phyloP scores from a whole-genome alignment of 75 land plant genomes.

The Pinus albicaulis region DNA sequence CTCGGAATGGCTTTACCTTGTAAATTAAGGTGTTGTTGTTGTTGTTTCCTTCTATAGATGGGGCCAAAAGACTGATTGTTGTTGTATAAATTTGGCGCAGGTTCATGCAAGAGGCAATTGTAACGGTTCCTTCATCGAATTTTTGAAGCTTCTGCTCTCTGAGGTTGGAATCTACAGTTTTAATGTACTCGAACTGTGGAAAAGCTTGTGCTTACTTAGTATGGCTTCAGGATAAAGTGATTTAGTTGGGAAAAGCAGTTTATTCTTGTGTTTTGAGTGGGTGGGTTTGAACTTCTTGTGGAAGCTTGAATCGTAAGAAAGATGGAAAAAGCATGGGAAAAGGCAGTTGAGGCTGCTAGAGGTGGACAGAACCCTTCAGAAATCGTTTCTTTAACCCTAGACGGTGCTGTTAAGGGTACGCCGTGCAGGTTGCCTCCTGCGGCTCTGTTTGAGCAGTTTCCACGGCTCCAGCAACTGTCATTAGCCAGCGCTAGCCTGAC shows the following conservation, averaged over 20 bases:
- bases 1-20: not conserved
- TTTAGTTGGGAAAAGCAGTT: not conserved
- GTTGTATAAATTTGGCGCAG: not conserved
- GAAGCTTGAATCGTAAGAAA: conserved; percentile 1
- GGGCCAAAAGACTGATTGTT: too few species aligned
- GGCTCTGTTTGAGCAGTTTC: conserved; percentile 24
- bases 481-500: conserved; percentile 35
- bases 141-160: not conserved
- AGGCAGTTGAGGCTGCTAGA: conserved; percentile 37
- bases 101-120: not conserved
- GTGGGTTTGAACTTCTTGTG: not conserved
- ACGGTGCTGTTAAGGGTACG: conserved; percentile 39
- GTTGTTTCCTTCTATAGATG: too few species aligned
- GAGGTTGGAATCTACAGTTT: not conserved
- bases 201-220: not conserved
- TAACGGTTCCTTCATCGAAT: not conserved
- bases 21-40: not conserved
- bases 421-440: conserved; percentile 33
- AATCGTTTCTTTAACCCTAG: conserved; percentile 24
- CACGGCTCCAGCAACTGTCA: conserved; percentile 33
- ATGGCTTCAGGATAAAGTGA: not conserved
- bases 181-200: not conserved
- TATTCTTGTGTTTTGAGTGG: not conserved
- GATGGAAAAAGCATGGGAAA: conserved; percentile 51
- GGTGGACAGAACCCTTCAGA: conserved; percentile 18